Percentiles rank a stretch among this genome's conserved stretches.
Evolutionary conservation across 495 filamentous ascomycete species (phyloP).

Genomic region (Talaromyces proteolyticus): DNA sequence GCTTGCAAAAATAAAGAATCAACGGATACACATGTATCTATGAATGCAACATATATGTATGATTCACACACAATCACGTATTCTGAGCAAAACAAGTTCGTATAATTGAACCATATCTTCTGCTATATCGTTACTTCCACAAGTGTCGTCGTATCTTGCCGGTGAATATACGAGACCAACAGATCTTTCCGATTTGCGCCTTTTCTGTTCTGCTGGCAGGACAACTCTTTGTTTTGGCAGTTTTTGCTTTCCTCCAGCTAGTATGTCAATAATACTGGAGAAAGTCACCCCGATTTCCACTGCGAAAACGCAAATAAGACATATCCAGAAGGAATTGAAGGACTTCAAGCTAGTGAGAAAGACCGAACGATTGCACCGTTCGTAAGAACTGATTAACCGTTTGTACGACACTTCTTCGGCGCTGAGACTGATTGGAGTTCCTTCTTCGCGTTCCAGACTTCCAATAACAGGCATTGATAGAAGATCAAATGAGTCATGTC

Average conservation of each 20-base stretch:
- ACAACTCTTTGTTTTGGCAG: too few relatives aligned
- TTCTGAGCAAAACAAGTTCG: background rate
- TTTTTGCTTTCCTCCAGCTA: too few relatives aligned
- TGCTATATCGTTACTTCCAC: too few relatives aligned
- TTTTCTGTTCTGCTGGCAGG: too few relatives aligned
- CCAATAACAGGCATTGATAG: background rate
- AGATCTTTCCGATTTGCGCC: too few relatives aligned
- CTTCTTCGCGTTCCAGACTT: background rate
- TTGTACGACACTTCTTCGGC: background rate
- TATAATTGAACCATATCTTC: background rate
- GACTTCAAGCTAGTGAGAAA: slow-evolving; percentile 2
- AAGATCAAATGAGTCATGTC: too few relatives aligned
- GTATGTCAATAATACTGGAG: slow-evolving; percentile 13
- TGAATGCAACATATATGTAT: background rate
- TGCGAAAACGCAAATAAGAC: slow-evolving; percentile 1
- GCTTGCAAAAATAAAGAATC: too few relatives aligned
- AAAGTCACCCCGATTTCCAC: background rate
- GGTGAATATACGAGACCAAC: too few relatives aligned
- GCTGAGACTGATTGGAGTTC: background rate
- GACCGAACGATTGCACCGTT: background rate
- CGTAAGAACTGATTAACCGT: background rate
- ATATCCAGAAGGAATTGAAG: slow-evolving; percentile 5
- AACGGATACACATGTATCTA: background rate
- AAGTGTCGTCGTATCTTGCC: too few relatives aligned
- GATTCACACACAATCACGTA: background rate